These are phyloP conservation scores for Aspergillus sp. DNA, from an alignment of 2,329 filamentous ascomycete species.

Conservation along the genomic window DNA sequence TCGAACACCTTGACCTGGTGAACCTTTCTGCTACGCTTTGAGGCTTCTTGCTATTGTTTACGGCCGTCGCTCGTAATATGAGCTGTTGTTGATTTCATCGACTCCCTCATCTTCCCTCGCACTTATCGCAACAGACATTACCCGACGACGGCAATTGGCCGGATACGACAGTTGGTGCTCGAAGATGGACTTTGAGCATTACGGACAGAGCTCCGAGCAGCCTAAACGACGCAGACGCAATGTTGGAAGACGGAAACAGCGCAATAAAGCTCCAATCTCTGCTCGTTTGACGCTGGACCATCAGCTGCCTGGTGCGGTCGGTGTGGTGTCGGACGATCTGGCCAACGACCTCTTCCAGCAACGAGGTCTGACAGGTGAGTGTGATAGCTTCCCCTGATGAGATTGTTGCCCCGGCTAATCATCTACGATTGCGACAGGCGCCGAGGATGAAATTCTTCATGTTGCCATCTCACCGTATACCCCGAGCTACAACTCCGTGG, in stretches of 20 bases:
- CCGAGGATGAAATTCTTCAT: constrained; percentile 32
- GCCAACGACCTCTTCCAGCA: constrained; percentile 72
- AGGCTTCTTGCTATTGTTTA: no score
- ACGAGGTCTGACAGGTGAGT: constrained; percentile 48
- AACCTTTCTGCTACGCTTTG: no score
- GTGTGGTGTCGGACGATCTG: constrained; percentile 80
- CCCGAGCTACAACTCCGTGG: constrained; percentile 37
- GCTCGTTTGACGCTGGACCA: constrained; percentile 81
- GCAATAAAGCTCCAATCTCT: constrained; percentile 67
- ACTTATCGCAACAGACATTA: constrained; percentile 6
- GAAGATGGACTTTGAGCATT: constrained; percentile 41
- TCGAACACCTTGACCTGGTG: no score
- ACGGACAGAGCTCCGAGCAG: constrained; percentile 36
- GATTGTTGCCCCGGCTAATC: not conserved
- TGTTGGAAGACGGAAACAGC: constrained; percentile 36
- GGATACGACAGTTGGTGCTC: constrained; percentile 10
- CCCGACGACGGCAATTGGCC: constrained; percentile 11
- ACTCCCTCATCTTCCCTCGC: not conserved
- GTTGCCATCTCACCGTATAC: constrained; percentile 45
- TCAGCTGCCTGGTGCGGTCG: constrained; percentile 77
- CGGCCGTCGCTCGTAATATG: no score
- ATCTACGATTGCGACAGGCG: constrained; percentile 12
- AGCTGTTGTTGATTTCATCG: no score
- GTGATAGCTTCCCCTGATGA: constrained; percentile 1
- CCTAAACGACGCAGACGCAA: constrained; percentile 51